Evolutionary conservation across 2,329 filamentous ascomycete genomes (phyloP), one percentile per base, ranked within the genome.

Genomic region (Aspergillus glaucus): DNA sequence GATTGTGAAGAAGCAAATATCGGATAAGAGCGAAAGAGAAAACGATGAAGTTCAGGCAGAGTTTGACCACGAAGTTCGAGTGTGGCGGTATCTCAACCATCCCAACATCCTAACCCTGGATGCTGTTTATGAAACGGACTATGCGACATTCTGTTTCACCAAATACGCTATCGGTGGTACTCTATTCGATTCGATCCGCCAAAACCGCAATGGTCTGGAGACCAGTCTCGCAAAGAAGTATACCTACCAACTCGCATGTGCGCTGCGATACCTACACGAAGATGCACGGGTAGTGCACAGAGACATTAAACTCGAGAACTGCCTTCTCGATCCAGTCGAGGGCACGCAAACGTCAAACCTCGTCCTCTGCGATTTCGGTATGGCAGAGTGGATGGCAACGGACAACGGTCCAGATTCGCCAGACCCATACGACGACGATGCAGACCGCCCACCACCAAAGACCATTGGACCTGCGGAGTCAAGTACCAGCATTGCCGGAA

Each of bases 241-340:
- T 59, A 66, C 76, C 0, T 82, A 79, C 56, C 82, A 86, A 59
- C 70, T 86, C 8, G 82, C 81, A 2, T 79, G 76, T 32, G 82
- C 83, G 3, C 66, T 86, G 41, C 77, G 83, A 46, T 86, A 86
- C 61, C 69, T 86, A 7, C 83, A 86, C 60, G 79, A 85, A 62
- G 83, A 86, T 59, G 79, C 83, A 21, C 76, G 78, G 24, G 76
- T 86, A 22, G 81, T 85, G 21, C 83, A 86, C 60, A 75, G 83
- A 43, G 83, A 86, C 61, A 77, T 86, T 61, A 86, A 86, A 62
- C 75, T 86, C 21, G 83, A 86, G 60, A 86, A 86, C 55, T 85
- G 82, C 55, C 75, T 86, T 2, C 59, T 86, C 32, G 80, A 85
- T 56, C 76, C 79, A 54, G 69, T 76, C 15, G 68, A 68, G 4